Evolutionary conservation across 2,329 filamentous ascomycete species (phyloP), one percentile per base, ranked within the genome.

Genomic region (Aspergillus flavus): DNA sequence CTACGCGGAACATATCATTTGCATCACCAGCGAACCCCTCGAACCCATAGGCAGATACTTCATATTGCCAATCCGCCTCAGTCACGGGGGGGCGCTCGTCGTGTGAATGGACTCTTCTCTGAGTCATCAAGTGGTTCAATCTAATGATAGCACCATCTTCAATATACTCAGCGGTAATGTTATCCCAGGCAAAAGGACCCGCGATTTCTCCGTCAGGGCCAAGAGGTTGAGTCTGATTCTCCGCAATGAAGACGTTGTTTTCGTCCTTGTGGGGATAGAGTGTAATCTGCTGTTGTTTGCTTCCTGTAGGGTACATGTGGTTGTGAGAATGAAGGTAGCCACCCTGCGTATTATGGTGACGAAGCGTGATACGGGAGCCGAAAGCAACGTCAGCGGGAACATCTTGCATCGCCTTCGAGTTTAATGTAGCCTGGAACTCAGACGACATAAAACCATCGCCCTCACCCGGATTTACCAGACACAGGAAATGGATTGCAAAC

Each of bases 381-480:
- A 95, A 90, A 32, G 91, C 89, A 63, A 99, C 91, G 80, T 99
- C 94, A 34, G 92, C 95, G 2, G 95, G 91, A 6, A 96, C 93
- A 78, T 96, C 93, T 76, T 93, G 90, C 95, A 99, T 99, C 59
- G 87, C 89, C 84, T 98, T 99, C 73, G 89, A 94, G 82, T 98
- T 99, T 69, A 99, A 84, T 2, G 95, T 98, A 36, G 95, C 91
- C 82, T 99, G 95, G 84, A 99, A 99, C 76, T 99, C 95, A 61
- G 94, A 97, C 75, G 94, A 97, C 95, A 99, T 99, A 84, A 99
- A 99, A 61, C 95, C 95, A 79, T 99, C 95, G 60, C 95, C 95
- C 58, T 99, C 95, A 64, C 95, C 95, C 32, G 95, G 95, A 81
- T 99, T 99, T 64, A 90, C 87, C 48, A 99, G 86, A 83, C 92